Conservation (phyloP, 371 early-diverging fungal species). For the Rhizopus microsporus region DNA sequence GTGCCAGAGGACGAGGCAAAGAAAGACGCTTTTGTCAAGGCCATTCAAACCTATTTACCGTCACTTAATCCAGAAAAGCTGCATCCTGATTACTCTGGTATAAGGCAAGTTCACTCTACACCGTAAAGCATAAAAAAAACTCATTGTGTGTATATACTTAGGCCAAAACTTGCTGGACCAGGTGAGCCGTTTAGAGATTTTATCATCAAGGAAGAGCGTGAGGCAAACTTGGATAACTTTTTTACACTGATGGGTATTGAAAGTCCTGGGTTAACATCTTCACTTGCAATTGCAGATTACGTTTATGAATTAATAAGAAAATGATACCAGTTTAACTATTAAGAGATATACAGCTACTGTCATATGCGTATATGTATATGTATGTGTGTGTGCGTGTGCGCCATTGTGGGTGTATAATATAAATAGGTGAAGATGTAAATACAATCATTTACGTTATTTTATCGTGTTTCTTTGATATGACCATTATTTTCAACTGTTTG, state of each 20-base stretch:
- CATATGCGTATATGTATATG: neutral
- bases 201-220: conserved; percentile 63
- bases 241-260: conserved; percentile 86
- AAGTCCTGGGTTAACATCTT: conserved; percentile 87
- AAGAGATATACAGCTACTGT: neutral
- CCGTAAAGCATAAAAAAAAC: neutral
- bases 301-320: conserved; percentile 50
- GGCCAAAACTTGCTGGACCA: conserved; percentile 80
- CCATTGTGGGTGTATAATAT: neutral
- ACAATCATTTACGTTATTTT: neutral
- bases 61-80: conserved; percentile 56
- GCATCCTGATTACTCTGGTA: conserved; percentile 78
- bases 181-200: conserved; percentile 81
- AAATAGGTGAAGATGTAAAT: neutral
- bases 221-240: conserved; percentile 54
- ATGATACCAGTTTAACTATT: conserved; percentile 3
- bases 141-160: conserved; percentile 18
- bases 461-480: neutral
- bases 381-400: neutral
- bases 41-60: conserved; percentile 70
- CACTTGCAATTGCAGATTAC: conserved; percentile 80
- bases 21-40: conserved; percentile 47
- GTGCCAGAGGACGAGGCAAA: conserved; percentile 49
- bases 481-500: conserved; percentile 7
- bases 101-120: conserved; percentile 53